Base-by-base conservation (phyloP, 2,329 filamentous ascomycete species). In the Alternaria brassicicola region DNA sequence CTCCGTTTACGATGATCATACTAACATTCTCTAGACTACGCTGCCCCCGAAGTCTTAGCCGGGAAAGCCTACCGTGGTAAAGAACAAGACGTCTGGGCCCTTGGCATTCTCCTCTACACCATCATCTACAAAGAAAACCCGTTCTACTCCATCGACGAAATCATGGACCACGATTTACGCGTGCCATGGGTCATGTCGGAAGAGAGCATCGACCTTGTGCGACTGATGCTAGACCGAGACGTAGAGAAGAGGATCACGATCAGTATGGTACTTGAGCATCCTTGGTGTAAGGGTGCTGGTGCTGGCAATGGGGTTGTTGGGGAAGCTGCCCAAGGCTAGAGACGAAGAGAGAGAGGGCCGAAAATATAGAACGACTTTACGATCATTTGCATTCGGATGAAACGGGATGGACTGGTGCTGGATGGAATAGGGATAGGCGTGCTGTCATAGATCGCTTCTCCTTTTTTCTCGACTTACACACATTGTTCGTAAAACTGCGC, bases 61-160 rank as follows among this genome's bases (percentile, higher is more conserved):
- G 95, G 95, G 46, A 90, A 89, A 68, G 90, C 93, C 15, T 99
- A 99, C 79, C 87, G 90, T 66, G 95, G 95, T 72, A 97, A 96
- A 78, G 94, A 97, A 77, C 95, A 99, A 81, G 95, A 99, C 73
- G 93, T 99, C 28, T 99, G 95, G 95, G 95, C 95, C 1, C 85
- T 99, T 15, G 95, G 95, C 23, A 98, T 99, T 71, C 85, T 99
- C 25, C 86, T 99, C 13, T 99, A 99, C 82, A 99, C 95, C 26
- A 97, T 99, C 73, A 90, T 98, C 72, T 99, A 99, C 85, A 99
- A 98, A 80, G 95, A 99, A 80, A 99, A 99, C 74, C 94, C 95
- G 0, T 99, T 97, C 78, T 98, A 98, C 84, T 96, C 91, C 78
- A 95, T 98, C 71, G 95, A 99, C 77, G 95, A 99, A 82, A 99